phyloP scores from a whole-genome alignment of 768 basidiomycete genomes.

The Suillus fuscotomentosus region DNA sequence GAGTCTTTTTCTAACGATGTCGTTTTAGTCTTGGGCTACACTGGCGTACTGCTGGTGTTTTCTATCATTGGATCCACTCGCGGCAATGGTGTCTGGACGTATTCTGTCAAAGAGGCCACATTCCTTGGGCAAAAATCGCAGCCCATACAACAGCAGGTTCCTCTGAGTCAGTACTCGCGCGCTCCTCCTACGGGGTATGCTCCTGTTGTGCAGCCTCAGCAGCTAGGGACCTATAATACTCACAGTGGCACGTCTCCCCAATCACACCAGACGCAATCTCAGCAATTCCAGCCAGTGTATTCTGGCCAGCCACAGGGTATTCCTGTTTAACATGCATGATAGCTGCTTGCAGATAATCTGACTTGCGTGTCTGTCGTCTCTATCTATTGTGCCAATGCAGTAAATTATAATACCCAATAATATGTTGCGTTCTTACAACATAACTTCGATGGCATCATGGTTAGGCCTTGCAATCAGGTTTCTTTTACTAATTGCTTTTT shows the following conservation, averaged over 20 bases:
- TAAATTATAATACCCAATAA: background rate
- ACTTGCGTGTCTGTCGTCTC: background rate
- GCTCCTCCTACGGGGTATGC: conserved; percentile 8
- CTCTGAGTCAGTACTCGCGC: conserved; percentile 17
- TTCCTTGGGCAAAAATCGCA: conserved; percentile 16
- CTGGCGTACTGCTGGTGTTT: conserved; percentile 20
- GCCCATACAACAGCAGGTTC: conserved; percentile 10
- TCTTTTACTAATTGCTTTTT: background rate
- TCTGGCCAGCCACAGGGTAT: background rate
- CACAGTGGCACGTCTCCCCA: background rate
- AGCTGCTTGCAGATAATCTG: background rate
- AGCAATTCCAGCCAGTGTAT: background rate
- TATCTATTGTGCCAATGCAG: background rate
- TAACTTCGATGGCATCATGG: background rate
- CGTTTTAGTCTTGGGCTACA: conserved; percentile 33
- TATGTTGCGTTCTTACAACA: background rate
- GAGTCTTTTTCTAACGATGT: background rate
- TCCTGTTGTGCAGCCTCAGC: conserved; percentile 7
- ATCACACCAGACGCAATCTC: background rate
- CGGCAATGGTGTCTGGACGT: conserved; percentile 32
- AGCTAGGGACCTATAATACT: background rate
- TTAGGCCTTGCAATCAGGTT: background rate
- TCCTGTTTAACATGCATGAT: background rate
- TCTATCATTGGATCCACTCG: conserved; percentile 24
- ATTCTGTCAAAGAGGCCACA: conserved; percentile 29